A percentile compares a stretch with the other conserved stretches of the same genome.
Evolutionary conservation across 805 yeast genomes (phyloP).

Genomic region (Candida chauliodis): DNA sequence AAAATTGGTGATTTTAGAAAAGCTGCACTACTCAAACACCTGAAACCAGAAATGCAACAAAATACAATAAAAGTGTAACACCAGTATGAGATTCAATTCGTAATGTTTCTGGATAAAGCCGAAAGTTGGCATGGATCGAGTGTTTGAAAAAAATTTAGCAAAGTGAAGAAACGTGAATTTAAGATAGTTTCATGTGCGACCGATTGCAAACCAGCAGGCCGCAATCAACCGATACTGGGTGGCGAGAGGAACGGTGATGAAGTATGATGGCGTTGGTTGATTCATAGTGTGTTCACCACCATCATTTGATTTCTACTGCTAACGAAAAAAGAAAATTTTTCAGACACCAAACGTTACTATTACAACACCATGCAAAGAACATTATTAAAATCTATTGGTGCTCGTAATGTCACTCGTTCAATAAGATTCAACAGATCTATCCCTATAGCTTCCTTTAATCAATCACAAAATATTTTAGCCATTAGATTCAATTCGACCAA

Average conservation of each 20-base stretch:
- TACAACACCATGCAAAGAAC: conserved; percentile 22
- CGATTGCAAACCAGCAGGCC: too few species aligned
- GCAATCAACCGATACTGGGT: too few species aligned
- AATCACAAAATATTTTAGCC: conserved; percentile 1
- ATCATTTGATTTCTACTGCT: not conserved
- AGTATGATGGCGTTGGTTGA: too few species aligned
- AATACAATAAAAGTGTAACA: too few species aligned
- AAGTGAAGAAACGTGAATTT: too few species aligned
- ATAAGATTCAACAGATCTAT: conserved; percentile 14
- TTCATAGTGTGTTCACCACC: not conserved
- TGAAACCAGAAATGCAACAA: too few species aligned
- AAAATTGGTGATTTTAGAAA: conserved; percentile 1
- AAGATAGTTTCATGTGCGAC: too few species aligned
- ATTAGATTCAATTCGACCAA: conserved; percentile 18
- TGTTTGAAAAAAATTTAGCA: too few species aligned
- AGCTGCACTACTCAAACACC: not conserved
- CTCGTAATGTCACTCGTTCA: conserved; percentile 12
- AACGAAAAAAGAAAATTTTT: conserved; percentile 8
- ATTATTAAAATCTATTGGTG: conserved; percentile 16
- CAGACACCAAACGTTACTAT: not conserved
- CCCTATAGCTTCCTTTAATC: not conserved
- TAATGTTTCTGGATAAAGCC: too few species aligned
- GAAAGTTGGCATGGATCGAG: too few species aligned
- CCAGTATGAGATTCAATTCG: too few species aligned
- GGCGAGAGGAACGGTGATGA: too few species aligned